These are phyloP conservation scores for Capronia americana DNA, from an alignment of 2,329 filamentous ascomycete genomes.

Conservation along the genomic window DNA sequence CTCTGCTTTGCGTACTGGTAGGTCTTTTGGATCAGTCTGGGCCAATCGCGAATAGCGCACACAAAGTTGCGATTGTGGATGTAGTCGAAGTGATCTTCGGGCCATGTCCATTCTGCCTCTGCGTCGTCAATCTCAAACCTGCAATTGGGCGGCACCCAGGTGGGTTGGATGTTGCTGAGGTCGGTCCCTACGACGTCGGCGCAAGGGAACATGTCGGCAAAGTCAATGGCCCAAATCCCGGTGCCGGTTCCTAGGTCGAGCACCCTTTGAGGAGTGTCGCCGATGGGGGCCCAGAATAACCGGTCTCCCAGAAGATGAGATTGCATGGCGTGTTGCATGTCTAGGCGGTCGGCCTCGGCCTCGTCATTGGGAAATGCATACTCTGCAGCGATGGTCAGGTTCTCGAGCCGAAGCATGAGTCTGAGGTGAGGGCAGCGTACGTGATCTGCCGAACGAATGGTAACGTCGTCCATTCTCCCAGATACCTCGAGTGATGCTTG, in stretches of 20 bases:
- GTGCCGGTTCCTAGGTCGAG: conserved; percentile 39
- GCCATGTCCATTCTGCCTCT: conserved; percentile 63
- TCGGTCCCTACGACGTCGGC: conserved; percentile 39
- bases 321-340: conserved; percentile 37
- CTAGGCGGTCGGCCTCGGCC: conserved; percentile 49
- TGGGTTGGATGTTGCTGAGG: conserved; percentile 40
- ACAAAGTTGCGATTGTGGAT: conserved; percentile 65
- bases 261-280: conserved; percentile 41
- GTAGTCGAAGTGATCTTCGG: conserved; percentile 63
- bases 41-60: conserved; percentile 64
- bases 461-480: conserved; percentile 31
- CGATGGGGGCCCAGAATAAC: conserved; percentile 49
- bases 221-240: conserved; percentile 34
- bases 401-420: not conserved
- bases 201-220: conserved; percentile 45
- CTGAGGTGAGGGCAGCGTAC: not conserved
- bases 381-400: conserved; percentile 6
- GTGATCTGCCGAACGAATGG: conserved; percentile 23
- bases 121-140: conserved; percentile 65
- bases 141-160: conserved; percentile 61
- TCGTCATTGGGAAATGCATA: conserved; percentile 49
- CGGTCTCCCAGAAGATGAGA: conserved; percentile 45
- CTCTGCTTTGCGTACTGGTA: conserved; percentile 24
- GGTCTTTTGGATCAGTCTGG: conserved; percentile 37
- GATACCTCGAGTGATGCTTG: conserved; percentile 22